phyloP scores from a whole-genome alignment of 345 rosid species.

The Eucalyptus polybractea region DNA sequence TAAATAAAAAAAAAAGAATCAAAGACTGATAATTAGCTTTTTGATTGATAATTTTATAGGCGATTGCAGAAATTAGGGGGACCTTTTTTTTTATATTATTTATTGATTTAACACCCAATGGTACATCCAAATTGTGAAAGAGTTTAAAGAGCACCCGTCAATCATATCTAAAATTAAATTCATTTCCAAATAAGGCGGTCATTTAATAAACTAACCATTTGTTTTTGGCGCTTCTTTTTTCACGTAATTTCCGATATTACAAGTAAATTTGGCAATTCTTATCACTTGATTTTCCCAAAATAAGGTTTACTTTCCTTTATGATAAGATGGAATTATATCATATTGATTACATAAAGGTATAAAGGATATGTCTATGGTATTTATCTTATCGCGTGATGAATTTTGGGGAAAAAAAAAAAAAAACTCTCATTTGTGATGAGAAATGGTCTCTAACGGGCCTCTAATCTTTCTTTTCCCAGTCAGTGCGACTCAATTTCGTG shows the following conservation, averaged over 20 bases:
- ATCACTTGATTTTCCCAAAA: background rate
- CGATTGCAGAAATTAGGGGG: background rate
- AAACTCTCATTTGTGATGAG: background rate
- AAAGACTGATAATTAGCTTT: background rate
- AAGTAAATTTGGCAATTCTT: background rate
- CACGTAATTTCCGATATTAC: background rate
- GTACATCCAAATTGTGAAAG: background rate
- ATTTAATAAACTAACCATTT: background rate
- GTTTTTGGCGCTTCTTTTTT: background rate
- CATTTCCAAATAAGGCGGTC: background rate
- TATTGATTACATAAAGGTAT: background rate
- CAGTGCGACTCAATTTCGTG: slow-evolving; percentile 8
- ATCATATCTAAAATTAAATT: background rate
- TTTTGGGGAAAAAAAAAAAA: background rate
- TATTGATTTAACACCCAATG: background rate
- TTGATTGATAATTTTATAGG: background rate
- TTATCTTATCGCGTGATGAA: background rate
- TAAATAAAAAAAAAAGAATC: background rate
- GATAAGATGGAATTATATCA: background rate
- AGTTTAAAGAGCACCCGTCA: background rate
- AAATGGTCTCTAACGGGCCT: background rate
- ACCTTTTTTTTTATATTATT: background rate
- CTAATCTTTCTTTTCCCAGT: background rate
- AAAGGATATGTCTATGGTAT: background rate
- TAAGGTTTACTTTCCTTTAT: background rate